phyloP scores from a whole-genome alignment of 805 yeast species.

The Jamesozyma rosinii region DNA sequence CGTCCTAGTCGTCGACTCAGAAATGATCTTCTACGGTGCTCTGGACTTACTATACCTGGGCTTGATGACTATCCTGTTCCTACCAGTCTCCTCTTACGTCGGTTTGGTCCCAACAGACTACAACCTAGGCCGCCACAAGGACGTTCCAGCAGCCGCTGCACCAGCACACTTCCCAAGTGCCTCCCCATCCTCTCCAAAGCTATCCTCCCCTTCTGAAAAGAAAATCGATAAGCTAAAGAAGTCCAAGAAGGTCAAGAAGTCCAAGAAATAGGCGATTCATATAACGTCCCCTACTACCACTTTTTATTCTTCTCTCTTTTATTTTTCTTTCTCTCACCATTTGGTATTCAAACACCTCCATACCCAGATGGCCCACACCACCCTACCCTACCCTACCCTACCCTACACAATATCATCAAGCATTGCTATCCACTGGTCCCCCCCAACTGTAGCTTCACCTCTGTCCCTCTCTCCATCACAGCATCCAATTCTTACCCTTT shows the following conservation, averaged over 20 bases:
- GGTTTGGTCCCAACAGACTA: slow-evolving; percentile 21
- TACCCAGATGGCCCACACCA: too few species aligned
- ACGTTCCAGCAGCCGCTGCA: slow-evolving; percentile 2
- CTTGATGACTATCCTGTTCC: slow-evolving; percentile 17
- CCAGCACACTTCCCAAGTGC: slow-evolving; percentile 6
- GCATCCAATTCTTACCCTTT: too few species aligned
- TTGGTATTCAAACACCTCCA: too few species aligned
- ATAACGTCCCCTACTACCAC: neutral
- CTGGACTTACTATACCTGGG: slow-evolving; percentile 42
- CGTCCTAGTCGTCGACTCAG: slow-evolving; percentile 48
- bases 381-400: too few species aligned
- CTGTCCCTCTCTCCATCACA: too few species aligned
- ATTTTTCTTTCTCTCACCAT: neutral
- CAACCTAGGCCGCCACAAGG: slow-evolving; percentile 10
- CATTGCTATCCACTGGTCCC: too few species aligned
- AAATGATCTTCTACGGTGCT: slow-evolving; percentile 50
- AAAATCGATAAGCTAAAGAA: slow-evolving; percentile 5
- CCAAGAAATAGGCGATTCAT: slow-evolving; percentile 4
- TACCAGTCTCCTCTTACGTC: slow-evolving; percentile 16
- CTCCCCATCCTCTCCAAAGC: slow-evolving; percentile 12
- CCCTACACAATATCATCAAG: too few species aligned
- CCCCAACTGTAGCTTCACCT: too few species aligned
- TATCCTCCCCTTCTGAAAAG: slow-evolving; percentile 4
- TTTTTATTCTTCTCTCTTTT: neutral
- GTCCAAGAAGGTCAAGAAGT: slow-evolving; percentile 14